Percentiles rank a stretch among this genome's conserved stretches.
Evolutionary conservation across 2,329 filamentous ascomycete species (phyloP).

Genomic region (Ilyonectria mors-panacis): DNA sequence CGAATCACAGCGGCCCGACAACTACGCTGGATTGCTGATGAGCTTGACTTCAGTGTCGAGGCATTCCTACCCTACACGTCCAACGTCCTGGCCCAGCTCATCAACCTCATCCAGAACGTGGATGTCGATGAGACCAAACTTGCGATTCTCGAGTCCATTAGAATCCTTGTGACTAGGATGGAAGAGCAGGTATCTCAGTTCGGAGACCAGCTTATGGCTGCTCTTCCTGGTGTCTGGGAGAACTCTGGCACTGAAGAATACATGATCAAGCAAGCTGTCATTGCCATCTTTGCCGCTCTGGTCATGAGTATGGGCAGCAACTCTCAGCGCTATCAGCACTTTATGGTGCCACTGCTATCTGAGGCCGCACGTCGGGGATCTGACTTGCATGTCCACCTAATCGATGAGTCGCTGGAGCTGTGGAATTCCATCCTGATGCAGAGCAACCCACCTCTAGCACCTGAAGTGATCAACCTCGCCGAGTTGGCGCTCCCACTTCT

Average conservation of each 20-base stretch:
- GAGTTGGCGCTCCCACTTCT: slow-evolving; percentile 77
- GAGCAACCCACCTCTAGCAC: slow-evolving; percentile 72
- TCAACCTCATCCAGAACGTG: slow-evolving; percentile 84
- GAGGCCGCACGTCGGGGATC: slow-evolving; percentile 85
- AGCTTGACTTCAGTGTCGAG: slow-evolving; percentile 84
- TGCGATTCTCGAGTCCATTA: slow-evolving; percentile 88
- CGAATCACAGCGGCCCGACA: slow-evolving; percentile 91
- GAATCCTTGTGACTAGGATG: slow-evolving; percentile 84
- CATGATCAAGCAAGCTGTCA: slow-evolving; percentile 93
- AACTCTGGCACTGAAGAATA: slow-evolving; percentile 85
- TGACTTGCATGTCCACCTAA: slow-evolving; percentile 82
- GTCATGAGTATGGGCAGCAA: slow-evolving; percentile 87
- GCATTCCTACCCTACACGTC: slow-evolving; percentile 84
- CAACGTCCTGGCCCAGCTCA: slow-evolving; percentile 79
- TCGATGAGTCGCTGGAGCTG: slow-evolving; percentile 92
- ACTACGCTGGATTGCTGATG: slow-evolving; percentile 84
- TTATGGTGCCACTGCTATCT: slow-evolving; percentile 86
- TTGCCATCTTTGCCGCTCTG: slow-evolving; percentile 87
- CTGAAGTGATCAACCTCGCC: slow-evolving; percentile 74
- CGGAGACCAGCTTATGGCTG: slow-evolving; percentile 85
- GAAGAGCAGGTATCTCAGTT: slow-evolving; percentile 78
- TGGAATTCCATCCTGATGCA: slow-evolving; percentile 84
- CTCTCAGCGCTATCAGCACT: slow-evolving; percentile 82
- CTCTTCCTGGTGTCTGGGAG: slow-evolving; percentile 88
- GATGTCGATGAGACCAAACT: slow-evolving; percentile 91